Evolutionary conservation across 2,329 filamentous ascomycete species (phyloP), one percentile per base, ranked within the genome.

Genomic region (Ascochyta viciae-villosae): DNA sequence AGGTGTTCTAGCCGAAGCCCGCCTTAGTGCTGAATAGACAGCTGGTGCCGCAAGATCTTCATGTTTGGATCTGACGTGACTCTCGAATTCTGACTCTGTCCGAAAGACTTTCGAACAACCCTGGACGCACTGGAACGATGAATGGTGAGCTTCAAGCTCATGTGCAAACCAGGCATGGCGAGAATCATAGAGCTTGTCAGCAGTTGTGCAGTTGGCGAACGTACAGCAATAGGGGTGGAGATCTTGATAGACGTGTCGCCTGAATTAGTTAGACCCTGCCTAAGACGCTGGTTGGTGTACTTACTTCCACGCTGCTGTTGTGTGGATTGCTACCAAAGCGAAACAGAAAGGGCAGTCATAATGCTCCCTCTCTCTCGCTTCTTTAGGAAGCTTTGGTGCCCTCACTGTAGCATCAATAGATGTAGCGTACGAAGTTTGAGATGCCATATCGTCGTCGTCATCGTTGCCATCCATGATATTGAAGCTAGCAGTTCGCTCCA

Each of bases 271-370:
- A 58, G 44, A 39, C 3, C 22, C 8, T 1, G 10, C 6, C 6
- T 27, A 19, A 13, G 0, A 10, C n/a, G 6, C 12, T 39, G 6
- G 3, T 6, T 4, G 8, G 13, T 7, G 7, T 31, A 58, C 54
- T n/a, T 62, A 64, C 66, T 66, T 67, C 67, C 65, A 71, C 10
- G 50, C 57, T 12, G 39, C 19, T 26, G 33, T 51, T 5, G 56
- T 65, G 16, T 62, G 56, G 6, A 67, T 60, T 0, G 61, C 60
- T 2, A 71, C 48, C 8, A 74, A 62, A 16, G 55, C 59, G 48
- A 58, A 72, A 48, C 72, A 75, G 16, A 72, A 55, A 22, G 73
- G 70, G 35, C 71, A 75, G 50, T 73, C 63, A 44, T 69, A 75
- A n/a, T 63, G 62, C 2, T 68, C 52, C 7, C 64, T 57, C 15